Evolutionary conservation across 805 yeast genomes (phyloP), one percentile per base, ranked within the genome.

Genomic region (Wickerhamiella galacta): DNA sequence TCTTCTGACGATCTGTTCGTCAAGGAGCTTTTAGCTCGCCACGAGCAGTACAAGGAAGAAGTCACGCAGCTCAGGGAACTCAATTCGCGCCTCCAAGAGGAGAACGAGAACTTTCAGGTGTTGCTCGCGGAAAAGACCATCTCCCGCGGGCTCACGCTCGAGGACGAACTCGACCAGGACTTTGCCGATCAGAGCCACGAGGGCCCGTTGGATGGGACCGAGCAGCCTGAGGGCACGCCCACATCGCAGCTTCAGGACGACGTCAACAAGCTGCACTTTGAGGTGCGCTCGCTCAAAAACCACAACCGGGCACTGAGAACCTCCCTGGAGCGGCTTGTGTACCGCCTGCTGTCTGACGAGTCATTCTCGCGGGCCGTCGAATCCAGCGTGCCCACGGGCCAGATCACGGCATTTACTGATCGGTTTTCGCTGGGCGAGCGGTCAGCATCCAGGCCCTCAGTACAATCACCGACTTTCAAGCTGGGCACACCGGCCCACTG

Each of bases 61-160:
- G 20, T 78, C 66, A 44, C 81, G 55, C 27, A 68, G 49, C 25
- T 64, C 63, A 27, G 79, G 57, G 23, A 85, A 58, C 33, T 74
- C 77, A 7, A 64, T 53, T 2, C 90, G 66, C 3, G 55, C 3
- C 45, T 54, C 6, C 39, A 38, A 32, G 54, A 52, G 31, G 58
- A 53, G 36, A 55, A 53, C 38, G 56, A 54, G 32, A 39, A 41
- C 22, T 47, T 52, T 37, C 58, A 53, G 39, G 31, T 47, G 31
- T 39, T 55, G 21, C 37, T 55, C 7, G 49, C 54, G 11, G 57
- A 52, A 31, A 51, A 44, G 32, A 49, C 56, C 6, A 45, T 55
- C 16, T 27, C 36, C 2, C 49, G 48, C n/a, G 34, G 36, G 4
- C 25, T 36, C 22, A 16, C 19, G 6, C 20, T 26, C 8, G 33